phyloP scores from a whole-genome alignment of 2,329 filamentous ascomycete genomes.

The Pseudodiploospora longispora region DNA sequence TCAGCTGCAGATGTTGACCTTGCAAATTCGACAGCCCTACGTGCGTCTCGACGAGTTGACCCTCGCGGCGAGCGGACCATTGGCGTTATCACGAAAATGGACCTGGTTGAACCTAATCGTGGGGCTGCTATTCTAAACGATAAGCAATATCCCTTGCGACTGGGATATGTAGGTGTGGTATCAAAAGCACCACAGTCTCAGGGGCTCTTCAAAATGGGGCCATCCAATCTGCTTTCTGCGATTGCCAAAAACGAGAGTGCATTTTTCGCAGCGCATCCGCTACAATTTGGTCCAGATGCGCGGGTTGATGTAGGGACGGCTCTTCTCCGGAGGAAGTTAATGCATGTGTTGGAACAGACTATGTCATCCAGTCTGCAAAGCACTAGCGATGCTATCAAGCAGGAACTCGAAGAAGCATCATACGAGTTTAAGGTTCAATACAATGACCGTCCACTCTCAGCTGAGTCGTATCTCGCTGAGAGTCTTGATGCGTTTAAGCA shows the following conservation, averaged over 20 bases:
- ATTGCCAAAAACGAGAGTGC: slow-evolving; percentile 83
- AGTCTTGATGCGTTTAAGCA: slow-evolving; percentile 96
- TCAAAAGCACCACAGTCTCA: slow-evolving; percentile 64
- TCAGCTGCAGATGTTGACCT: slow-evolving; percentile 96
- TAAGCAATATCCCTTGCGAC: slow-evolving; percentile 85
- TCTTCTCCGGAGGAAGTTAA: slow-evolving; percentile 86
- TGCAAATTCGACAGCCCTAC: slow-evolving; percentile 87
- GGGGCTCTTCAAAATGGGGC: slow-evolving; percentile 76
- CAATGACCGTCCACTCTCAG: slow-evolving; percentile 89
- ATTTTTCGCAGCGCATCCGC: slow-evolving; percentile 77
- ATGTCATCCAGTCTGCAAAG: slow-evolving; percentile 89
- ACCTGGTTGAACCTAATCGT: slow-evolving; percentile 77
- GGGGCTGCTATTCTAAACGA: slow-evolving; percentile 75
- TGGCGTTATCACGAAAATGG: slow-evolving; percentile 99
- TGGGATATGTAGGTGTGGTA: slow-evolving; percentile 94
- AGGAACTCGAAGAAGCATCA: slow-evolving; percentile 91
- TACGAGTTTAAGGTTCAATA: slow-evolving; percentile 99
- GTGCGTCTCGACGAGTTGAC: slow-evolving; percentile 85
- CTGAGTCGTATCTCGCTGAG: slow-evolving; percentile 93
- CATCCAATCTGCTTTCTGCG: slow-evolving; percentile 66
- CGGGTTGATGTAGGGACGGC: slow-evolving; percentile 74
- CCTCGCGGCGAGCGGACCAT: slow-evolving; percentile 93
- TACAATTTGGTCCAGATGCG: slow-evolving; percentile 67
- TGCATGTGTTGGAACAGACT: slow-evolving; percentile 92
- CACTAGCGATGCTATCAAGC: slow-evolving; percentile 85